Evolutionary conservation across 352 stramenopile species (phyloP), one percentile per base, ranked within the genome.

Genomic region (Globisporangium paddicum): DNA sequence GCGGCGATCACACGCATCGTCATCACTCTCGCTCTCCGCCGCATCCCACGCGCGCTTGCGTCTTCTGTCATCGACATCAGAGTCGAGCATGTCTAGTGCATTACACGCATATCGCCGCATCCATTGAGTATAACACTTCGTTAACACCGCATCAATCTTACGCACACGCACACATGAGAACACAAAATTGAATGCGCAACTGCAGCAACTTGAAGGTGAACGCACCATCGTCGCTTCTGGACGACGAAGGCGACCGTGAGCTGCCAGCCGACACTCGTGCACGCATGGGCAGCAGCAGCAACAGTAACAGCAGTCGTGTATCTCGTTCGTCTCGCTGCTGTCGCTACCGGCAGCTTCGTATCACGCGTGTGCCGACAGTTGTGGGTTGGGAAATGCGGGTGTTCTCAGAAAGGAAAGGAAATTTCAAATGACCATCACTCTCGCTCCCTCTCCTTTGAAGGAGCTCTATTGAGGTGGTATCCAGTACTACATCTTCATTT

Each of bases 391-490:
- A 51, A 52, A 23, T 52, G 23, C 18, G 45, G 8, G 18, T 23
- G 45, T 37, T 37, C 45, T 51, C 45, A 51, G 25, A 30, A 50
- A 51, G n/a, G 44, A 26, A 26, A 47, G 10, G 25, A 51, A 51
- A 51, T 14, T 7, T 32, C n/a, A 28, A 58, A 14, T 28, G 49
- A 76, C 62, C 68, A 73, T 68, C 68, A 77, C 60, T 77, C 63
- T 68, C 18, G 32, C 25, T 50, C 19, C 23, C 21, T 5, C 2
- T 21, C 23, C 13, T 18, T 52, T 54, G 23, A 53, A 9, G 19
- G 55, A 48, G 44, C 49, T 59, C 37, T 73, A 73, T 68, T 60
- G 2, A 13, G 41, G 16, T 6, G 30, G 5, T n/a, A 38, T 46
- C 21, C 57, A 44, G 66, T 69, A 63, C 50, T 46, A 8, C n/a